A percentile compares a stretch with the other conserved stretches of the same genome.
phyloP scores from a whole-genome alignment of 768 basidiomycete species.

The Gyrodon lividus region DNA sequence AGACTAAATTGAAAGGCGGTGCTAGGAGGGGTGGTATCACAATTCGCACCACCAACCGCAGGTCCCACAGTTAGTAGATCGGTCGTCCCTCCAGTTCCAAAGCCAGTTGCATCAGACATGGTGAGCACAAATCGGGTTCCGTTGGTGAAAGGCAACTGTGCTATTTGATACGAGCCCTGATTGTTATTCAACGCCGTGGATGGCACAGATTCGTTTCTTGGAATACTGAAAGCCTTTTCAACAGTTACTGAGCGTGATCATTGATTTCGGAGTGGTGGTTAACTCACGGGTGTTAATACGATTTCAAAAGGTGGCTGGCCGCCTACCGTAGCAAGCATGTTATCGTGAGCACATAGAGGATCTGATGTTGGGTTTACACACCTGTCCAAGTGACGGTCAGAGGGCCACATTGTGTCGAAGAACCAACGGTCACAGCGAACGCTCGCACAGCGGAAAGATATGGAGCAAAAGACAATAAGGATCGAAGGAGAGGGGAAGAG shows the following conservation, averaged over 20 bases:
- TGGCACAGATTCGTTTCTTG: constrained; percentile 55
- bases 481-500: constrained; percentile 22
- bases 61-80: constrained; percentile 46
- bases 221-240: constrained; percentile 51
- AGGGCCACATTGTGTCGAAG: constrained; percentile 59
- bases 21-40: constrained; percentile 47
- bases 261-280: background rate
- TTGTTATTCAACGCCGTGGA: constrained; percentile 51
- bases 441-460: constrained; percentile 23
- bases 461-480: constrained; percentile 20
- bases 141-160: constrained; percentile 42
- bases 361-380: constrained; percentile 27
- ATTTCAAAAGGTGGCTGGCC: constrained; percentile 54
- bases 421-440: constrained; percentile 51
- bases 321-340: constrained; percentile 36
- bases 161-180: constrained; percentile 48
- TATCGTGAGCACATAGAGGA: background rate
- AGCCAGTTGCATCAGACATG: constrained; percentile 74
- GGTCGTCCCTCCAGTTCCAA: constrained; percentile 62
- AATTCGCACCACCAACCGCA: constrained; percentile 41
- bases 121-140: constrained; percentile 47
- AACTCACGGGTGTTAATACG: constrained; percentile 50
- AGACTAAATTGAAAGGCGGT: constrained; percentile 48
- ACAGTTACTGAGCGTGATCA: constrained; percentile 5
- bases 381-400: constrained; percentile 65